Percentiles rank a stretch among this genome's conserved stretches.
Conservation (phyloP, 2,329 filamentous ascomycete species). For the Diplodia mutila region DNA sequence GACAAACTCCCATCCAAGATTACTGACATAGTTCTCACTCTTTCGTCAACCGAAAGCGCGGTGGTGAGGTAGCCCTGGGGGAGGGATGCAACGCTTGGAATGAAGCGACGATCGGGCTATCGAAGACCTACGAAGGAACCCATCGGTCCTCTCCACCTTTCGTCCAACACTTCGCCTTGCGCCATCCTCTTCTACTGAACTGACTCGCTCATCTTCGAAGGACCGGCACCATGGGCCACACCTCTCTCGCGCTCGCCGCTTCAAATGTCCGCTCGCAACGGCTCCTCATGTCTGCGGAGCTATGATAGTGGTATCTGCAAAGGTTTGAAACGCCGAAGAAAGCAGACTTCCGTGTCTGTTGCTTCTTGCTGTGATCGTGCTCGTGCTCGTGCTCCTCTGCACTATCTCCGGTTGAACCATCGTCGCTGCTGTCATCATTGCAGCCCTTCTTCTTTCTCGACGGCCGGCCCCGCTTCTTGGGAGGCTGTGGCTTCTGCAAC, state of each 20-base stretch:
- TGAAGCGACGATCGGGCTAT: no score
- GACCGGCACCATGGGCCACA: not conserved
- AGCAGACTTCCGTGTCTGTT: no score
- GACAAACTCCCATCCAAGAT: no score
- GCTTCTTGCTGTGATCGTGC: no score
- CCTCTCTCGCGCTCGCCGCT: not conserved
- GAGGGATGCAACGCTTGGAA: no score
- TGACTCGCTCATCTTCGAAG: not conserved
- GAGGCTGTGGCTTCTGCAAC: not conserved
- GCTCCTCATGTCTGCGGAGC: not conserved
- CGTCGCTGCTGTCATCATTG: not conserved
- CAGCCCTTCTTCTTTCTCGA: not conserved
- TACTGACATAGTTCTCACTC: no score
- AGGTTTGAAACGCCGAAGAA: not conserved
- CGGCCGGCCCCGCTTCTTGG: not conserved
- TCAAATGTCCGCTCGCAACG: not conserved
- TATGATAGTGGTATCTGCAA: not conserved
- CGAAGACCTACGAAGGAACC: no score
- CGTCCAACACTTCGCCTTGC: not conserved
- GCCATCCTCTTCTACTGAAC: not conserved
- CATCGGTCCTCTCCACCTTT: no score
- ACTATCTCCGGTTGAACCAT: not conserved
- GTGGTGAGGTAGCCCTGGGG: no score
- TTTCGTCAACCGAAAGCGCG: no score
- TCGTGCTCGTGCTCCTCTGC: not conserved